Conservation (phyloP, 306 rosid genomes). For the Arachis hypogaea region DNA sequence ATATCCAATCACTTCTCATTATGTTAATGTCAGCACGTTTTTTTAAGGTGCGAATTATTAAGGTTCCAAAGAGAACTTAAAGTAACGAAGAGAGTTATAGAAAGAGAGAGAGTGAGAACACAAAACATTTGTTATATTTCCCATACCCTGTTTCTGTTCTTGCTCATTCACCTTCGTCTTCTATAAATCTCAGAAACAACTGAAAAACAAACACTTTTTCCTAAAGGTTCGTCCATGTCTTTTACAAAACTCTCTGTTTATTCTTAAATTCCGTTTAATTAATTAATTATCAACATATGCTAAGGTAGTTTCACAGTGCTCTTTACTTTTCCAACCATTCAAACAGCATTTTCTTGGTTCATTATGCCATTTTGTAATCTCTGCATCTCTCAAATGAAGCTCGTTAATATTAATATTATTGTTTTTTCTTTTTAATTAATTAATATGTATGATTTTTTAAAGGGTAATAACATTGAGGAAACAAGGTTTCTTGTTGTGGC, state of each 20-base stretch:
- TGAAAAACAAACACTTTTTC: neutral
- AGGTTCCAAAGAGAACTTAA: slow-evolving; percentile 32
- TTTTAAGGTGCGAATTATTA: slow-evolving; percentile 10
- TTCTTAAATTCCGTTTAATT: neutral
- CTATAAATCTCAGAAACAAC: slow-evolving; percentile 1
- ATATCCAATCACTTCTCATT: slow-evolving; percentile 42
- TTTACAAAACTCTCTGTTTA: slow-evolving; percentile 1
- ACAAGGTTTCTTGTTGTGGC: slow-evolving; percentile 33
- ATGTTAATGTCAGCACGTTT: slow-evolving; percentile 35
- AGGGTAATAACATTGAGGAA: neutral
- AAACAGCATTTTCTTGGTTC: slow-evolving; percentile 5
- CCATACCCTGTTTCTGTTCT: neutral
- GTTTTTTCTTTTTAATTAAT: too few relatives aligned
- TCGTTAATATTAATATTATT: too few relatives aligned
- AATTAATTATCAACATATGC: neutral
- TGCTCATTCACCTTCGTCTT: slow-evolving; percentile 34
- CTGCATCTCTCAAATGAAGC: slow-evolving; percentile 30
- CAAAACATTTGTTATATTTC: slow-evolving; percentile 5
- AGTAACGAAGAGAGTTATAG: neutral
- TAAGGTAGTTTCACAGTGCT: slow-evolving; percentile 17
- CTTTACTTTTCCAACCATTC: slow-evolving; percentile 5
- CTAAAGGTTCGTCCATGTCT: slow-evolving; percentile 32
- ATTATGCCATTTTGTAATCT: neutral
- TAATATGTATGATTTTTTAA: too few relatives aligned
- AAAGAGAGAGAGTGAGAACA: neutral